Evolutionary conservation across 441 rosid genomes (phyloP), one percentile per base, ranked within the genome.

Genomic region (Melastoma candidum): DNA sequence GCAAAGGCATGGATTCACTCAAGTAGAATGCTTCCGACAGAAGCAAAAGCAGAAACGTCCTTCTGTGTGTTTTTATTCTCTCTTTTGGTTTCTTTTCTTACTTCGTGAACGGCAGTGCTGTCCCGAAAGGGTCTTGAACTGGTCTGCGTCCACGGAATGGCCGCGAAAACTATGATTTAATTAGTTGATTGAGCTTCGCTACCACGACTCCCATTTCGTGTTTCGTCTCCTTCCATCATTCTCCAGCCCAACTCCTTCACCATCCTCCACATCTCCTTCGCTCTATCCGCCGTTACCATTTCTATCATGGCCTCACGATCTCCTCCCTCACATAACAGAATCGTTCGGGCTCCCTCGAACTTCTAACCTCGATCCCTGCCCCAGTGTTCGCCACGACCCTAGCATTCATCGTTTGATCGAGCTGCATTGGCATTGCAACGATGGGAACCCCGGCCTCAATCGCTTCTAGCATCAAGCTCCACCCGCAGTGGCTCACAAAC

Each of bases 1-100:
- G 77, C 86, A 81, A 74, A 72, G 76, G 67, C 32, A 67, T 82
- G n/a, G 95, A 84, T 50, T 57, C 67, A 47, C 77, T 81, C 7
- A 39, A 41, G 22, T 71, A 65, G 59, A 36, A 36, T 36, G 56
- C 26, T 7, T n/a, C 11, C 1, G 3, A 14, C 12, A 52, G 56
- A 52, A 44, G 56, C 17, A 36, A 52, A 3, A 52, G 2, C 46
- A 13, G 32, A 14, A 11, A 14, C 56, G 32, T 10, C 56, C 41
- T 44, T 14, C 24, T 13, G 17, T 29, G 1, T 22, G 36, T 41
- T 11, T 43, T 49, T 25, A 6, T 49, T 22, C 9, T n/a, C 11
- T n/a, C 25, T 36, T 36, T 36, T 9, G 41, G 41, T 36, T 17
- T 17, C 22, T 17, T 17, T 17, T 17, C 22, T 17, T 17, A 17